Conservation (phyloP, 192 early-diverging fungal species). For the Gaertneriomyces sp. region DNA sequence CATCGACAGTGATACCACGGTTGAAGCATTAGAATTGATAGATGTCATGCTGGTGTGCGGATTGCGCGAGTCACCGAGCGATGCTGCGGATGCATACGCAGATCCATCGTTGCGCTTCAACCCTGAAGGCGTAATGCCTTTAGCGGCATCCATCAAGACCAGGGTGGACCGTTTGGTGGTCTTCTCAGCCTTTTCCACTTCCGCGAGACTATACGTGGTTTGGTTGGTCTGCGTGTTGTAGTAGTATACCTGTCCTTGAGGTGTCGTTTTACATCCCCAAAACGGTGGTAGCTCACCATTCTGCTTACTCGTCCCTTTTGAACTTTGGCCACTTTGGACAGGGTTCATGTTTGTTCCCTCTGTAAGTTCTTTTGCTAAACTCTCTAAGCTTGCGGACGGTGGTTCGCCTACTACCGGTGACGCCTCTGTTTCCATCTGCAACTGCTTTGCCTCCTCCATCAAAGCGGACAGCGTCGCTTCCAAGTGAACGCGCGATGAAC, state of each 20-base stretch:
- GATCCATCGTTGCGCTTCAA: too few relatives aligned
- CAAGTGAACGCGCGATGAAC: slow-evolving; percentile 15
- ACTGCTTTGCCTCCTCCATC: slow-evolving; percentile 27
- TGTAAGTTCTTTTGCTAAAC: neutral
- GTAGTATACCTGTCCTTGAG: slow-evolving; percentile 46
- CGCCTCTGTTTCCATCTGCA: slow-evolving; percentile 20
- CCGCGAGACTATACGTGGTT: slow-evolving; percentile 46
- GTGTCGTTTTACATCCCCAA: slow-evolving; percentile 43
- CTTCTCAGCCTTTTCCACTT: slow-evolving; percentile 28
- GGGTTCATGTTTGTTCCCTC: neutral
- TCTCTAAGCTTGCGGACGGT: neutral
- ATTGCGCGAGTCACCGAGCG: too few relatives aligned
- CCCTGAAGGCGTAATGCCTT: slow-evolving; percentile 1
- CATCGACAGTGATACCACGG: neutral
- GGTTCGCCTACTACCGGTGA: neutral
- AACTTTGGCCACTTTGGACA: neutral
- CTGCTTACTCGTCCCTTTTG: neutral
- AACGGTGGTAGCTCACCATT: slow-evolving; percentile 39
- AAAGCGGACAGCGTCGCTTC: slow-evolving; percentile 14
- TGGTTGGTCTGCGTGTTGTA: slow-evolving; percentile 50
- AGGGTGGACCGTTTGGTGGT: slow-evolving; percentile 15
- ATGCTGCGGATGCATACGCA: too few relatives aligned
- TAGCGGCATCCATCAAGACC: slow-evolving; percentile 12
- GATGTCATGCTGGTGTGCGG: too few relatives aligned
- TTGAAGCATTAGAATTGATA: neutral